phyloP scores from a whole-genome alignment of 116 monocot species.

The Trichopus zeylanicus region DNA sequence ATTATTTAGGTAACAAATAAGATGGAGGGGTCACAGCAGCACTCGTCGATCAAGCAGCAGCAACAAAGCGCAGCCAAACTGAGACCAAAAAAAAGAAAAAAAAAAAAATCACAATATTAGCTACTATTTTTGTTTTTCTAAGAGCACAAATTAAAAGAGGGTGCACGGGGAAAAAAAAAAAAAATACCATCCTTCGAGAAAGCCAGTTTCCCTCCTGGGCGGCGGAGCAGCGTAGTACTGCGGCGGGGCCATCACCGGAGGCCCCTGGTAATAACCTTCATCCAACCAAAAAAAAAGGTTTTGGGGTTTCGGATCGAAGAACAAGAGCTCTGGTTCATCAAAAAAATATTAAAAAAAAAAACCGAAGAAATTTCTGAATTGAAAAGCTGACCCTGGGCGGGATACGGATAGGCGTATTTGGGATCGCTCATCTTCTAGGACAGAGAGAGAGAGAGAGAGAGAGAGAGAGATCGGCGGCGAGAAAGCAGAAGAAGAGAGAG shows the following conservation, averaged over 20 bases:
- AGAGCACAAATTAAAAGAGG: background rate
- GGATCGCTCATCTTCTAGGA: conserved; percentile 34
- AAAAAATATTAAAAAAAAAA: background rate
- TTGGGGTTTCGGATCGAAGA: too few species aligned
- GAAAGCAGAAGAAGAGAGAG: too few species aligned
- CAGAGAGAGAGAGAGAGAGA: too few species aligned
- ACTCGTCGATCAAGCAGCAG: conserved; percentile 54
- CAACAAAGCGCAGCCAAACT: conserved; percentile 57
- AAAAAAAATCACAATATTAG: background rate
- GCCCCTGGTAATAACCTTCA: conserved; percentile 1
- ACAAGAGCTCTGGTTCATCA: too few species aligned
- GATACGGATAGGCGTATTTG: conserved; percentile 2
- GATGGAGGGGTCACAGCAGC: conserved; percentile 56
- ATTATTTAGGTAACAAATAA: conserved; percentile 18
- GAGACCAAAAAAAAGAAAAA: too few species aligned
- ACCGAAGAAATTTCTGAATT: background rate
- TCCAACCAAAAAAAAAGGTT: background rate
- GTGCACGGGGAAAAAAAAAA: background rate
- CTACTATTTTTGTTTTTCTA: too few species aligned
- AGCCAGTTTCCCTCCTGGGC: background rate
- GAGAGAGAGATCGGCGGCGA: too few species aligned
- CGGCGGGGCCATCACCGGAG: conserved; percentile 3
- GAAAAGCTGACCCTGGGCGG: background rate
- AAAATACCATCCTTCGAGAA: conserved; percentile 1
- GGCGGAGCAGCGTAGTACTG: conserved; percentile 5